Base-by-base conservation (phyloP, 2,329 filamentous ascomycete genomes). In the Cordyceps cicadae region DNA sequence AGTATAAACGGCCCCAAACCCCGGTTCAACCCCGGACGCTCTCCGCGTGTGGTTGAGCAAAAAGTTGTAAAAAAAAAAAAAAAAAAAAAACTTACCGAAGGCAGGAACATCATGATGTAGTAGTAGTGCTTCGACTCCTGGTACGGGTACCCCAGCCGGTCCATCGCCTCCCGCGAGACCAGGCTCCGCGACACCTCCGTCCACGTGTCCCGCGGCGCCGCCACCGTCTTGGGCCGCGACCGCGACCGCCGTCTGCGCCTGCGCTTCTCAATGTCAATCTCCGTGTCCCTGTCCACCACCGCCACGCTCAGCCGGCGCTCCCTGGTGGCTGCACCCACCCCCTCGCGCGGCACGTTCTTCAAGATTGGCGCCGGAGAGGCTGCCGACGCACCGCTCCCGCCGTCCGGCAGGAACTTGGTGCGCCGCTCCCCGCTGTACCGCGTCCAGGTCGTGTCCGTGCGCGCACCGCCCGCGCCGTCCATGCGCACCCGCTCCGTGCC, bases 131-230 rank as follows among this genome's bases (percentile, higher is more conserved):
- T 88, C 0, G 90, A 94, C 79, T 97, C 92, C 71, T 97, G 91
- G 70, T 87, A 97, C 63, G 90, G 86, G 73, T 96, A 97, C 3
- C 90, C 90, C 70, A 87, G 77, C 68, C 88, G 81, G 66, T 96
- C 87, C 65, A 97, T 89, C 19, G 94, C 94, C 71, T 97, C 92
- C 57, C 88, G 86, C 62, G 87, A 81, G 17, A 97, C 90, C 41
- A 97, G 76, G 66, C 96, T 92, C 75, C 96, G 96, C 51, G 93
- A 96, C 67, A 99, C 91, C 75, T 97, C 94, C 0, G 94, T 99
- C 93, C 93, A 97, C 78, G 96, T 89, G 62, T 88, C 85, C 60
- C 83, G 81, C 37, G 81, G 76, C 56, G 79, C 80, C 24, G 77
- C 72, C 15, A 72, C 71, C n/a, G n/a, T n/a, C 17, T 74, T 68